Conservation (phyloP, 345 rosid genomes). For the Melaleuca alternifolia region DNA sequence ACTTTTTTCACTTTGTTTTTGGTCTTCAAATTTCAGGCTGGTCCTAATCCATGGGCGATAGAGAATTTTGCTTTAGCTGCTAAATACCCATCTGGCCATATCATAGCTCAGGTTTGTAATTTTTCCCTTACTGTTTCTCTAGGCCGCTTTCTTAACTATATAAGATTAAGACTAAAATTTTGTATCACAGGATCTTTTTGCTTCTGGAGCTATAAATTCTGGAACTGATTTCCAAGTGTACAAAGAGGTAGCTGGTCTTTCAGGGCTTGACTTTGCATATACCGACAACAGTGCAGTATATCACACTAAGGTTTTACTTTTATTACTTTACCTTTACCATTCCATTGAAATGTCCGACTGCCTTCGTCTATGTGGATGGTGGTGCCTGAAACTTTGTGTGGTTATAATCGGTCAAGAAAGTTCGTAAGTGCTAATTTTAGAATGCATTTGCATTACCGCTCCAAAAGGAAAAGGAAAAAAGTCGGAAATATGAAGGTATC, state of each 20-base stretch:
- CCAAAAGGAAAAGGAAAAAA: neutral
- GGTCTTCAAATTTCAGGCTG: constrained; percentile 45
- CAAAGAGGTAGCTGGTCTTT: constrained; percentile 82
- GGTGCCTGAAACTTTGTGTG: neutral
- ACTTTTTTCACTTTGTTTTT: neutral
- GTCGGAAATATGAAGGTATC: neutral
- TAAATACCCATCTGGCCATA: constrained; percentile 76
- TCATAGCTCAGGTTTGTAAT: constrained; percentile 59
- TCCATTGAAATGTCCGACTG: neutral
- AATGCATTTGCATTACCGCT: neutral
- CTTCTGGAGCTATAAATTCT: constrained; percentile 70
- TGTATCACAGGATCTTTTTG: constrained; percentile 69
- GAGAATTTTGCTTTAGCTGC: constrained; percentile 78
- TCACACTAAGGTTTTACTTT: constrained; percentile 72
- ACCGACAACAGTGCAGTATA: constrained; percentile 77
- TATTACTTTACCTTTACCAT: neutral
- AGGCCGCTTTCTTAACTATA: neutral
- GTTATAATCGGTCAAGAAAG: neutral
- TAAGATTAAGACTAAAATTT: neutral
- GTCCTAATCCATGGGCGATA: constrained; percentile 85
- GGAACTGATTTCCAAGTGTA: constrained; percentile 94
- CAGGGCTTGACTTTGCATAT: constrained; percentile 95
- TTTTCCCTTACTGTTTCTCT: neutral
- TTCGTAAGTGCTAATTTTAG: neutral
- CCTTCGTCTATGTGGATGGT: neutral